These are phyloP conservation scores for Podospora fimiseda DNA, from an alignment of 495 filamentous ascomycete genomes.

Conservation along the genomic window DNA sequence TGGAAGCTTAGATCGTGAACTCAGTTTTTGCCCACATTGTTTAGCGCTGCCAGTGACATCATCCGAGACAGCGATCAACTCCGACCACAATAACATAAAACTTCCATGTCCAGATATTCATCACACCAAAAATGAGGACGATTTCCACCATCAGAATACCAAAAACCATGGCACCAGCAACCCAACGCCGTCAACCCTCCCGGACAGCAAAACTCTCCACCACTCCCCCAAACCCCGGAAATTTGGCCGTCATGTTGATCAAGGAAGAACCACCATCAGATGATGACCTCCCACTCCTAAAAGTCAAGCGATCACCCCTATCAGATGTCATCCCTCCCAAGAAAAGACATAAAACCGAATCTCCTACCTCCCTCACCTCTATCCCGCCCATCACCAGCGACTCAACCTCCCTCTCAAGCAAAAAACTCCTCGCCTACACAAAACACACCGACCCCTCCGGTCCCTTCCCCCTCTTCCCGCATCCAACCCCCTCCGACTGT, in stretches of 20 bases:
- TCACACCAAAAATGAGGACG: no score
- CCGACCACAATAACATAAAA: no score
- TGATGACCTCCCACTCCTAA: no score
- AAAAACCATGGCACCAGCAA: not conserved
- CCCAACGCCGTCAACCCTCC: not conserved
- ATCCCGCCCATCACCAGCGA: not conserved
- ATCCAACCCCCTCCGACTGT: slow-evolving; percentile 67
- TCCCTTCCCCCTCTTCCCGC: slow-evolving; percentile 65
- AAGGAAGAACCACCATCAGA: not conserved
- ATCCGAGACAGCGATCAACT: no score
- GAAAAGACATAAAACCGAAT: not conserved
- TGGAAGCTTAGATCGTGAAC: no score
- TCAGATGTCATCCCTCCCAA: no score
- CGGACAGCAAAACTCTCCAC: not conserved
- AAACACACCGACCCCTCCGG: slow-evolving; percentile 23
- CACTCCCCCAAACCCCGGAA: not conserved
- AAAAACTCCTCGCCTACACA: not conserved
- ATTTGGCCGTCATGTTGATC: not conserved
- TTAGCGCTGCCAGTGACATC: no score
- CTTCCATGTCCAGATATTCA: no score
- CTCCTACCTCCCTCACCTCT: not conserved
- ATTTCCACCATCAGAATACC: not conserved
- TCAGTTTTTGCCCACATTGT: no score
- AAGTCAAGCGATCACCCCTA: no score
- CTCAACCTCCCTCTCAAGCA: not conserved